These are phyloP conservation scores for Ophiognomonia clavigignenti-juglandacearum DNA, from an alignment of 2,329 filamentous ascomycete species.

Conservation along the genomic window DNA sequence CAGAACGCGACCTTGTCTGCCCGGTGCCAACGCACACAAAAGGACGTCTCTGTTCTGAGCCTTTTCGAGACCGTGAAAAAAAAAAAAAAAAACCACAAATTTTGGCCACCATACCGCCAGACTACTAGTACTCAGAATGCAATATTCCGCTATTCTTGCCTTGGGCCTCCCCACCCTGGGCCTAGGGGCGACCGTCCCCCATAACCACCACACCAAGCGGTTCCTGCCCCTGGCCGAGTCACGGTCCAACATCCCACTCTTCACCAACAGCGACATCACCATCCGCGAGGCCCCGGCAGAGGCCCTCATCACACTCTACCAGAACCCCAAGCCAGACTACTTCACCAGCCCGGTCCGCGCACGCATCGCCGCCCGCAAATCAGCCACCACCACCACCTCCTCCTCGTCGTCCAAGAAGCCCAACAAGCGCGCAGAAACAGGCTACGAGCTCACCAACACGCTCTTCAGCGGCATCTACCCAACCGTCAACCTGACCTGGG, in stretches of 20 bases:
- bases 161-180: background rate
- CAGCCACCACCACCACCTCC: background rate
- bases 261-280: background rate
- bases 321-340: background rate
- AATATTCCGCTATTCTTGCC: background rate
- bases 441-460: conserved; percentile 10
- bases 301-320: background rate
- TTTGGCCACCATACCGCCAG: background rate
- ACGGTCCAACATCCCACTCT: background rate
- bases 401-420: no score
- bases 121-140: background rate
- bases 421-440: background rate
- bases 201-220: no score
- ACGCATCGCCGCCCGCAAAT: background rate
- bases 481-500: conserved; percentile 18
- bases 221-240: no score
- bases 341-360: conserved; percentile 6
- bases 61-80: no score
- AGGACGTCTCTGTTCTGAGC: no score
- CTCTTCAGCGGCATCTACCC: conserved; percentile 19
- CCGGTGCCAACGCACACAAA: no score
- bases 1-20: no score
- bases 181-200: background rate
- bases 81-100: no score
- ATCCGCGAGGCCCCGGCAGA: background rate